Evolutionary conservation across 495 filamentous ascomycete genomes (phyloP), one percentile per base, ranked within the genome.

Genomic region (Penicillium cataractarum): DNA sequence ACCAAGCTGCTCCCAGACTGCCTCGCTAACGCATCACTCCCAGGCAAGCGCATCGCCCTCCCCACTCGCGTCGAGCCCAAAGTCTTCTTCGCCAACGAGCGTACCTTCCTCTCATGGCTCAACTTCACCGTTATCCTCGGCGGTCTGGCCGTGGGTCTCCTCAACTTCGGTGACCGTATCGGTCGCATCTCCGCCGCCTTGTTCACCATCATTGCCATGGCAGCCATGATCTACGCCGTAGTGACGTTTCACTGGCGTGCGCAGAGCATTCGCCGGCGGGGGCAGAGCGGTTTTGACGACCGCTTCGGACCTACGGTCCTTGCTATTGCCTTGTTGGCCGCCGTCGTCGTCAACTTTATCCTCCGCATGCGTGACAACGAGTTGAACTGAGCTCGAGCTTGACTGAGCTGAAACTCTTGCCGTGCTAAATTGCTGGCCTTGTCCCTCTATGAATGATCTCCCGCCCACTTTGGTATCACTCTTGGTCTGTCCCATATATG

Each of bases 21-120:
- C 24, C 19, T 37, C 39, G 33, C 58, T 61, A 37, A 57, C 44
- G 31, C 46, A 33, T 13, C 49, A 44, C 39, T n/a, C n/a, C 7
- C 65, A 92, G 93, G 93, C 83, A 99, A 99, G 76, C 92, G 95
- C 66, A 99, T 99, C 75, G 93, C 96, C 63, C 92, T 99, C 63
- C 95, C 95, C 57, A 97, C 93, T 44, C 93, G 95, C 64, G 93
- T 99, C 76, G 95, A 99, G 75, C 95, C 95, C 40, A 99, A 99
- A 78, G 95, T 99, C 80, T 99, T 98, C 87, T 99, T 99, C 84
- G 95, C 95, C 76, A 98, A 98, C 82, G 95, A 99, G 82, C 93
- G 95, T 55, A 99, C 95, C 42, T 99, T 98, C 71, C 88, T 99
- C 70, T 95, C 91, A 72, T 99, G 96, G 96, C 90, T 99, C 67